These are phyloP conservation scores for Mediolabrus comicus DNA, from an alignment of 108 stramenopile species.

Conservation along the genomic window DNA sequence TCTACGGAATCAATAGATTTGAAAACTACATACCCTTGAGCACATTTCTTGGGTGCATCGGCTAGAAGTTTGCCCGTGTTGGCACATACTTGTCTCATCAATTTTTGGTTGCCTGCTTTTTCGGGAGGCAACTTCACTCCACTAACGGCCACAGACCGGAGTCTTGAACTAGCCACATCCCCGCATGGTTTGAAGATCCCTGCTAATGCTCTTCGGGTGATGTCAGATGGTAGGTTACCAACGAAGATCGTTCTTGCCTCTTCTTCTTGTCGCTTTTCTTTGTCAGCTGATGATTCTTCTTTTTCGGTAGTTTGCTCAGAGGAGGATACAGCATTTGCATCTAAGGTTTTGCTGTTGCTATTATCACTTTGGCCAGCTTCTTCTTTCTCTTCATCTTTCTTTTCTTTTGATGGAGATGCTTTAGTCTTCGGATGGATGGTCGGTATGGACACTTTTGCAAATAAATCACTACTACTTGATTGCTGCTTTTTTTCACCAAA, in stretches of 20 bases:
- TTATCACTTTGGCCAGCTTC: background rate
- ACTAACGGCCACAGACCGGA: slow-evolving; percentile 68
- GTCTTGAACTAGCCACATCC: slow-evolving; percentile 48
- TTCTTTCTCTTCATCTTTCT: background rate
- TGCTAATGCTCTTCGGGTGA: slow-evolving; percentile 60
- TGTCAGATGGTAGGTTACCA: slow-evolving; percentile 70
- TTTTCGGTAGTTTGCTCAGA: background rate
- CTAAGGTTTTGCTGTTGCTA: background rate
- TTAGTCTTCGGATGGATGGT: background rate
- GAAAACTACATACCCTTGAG: slow-evolving; percentile 82
- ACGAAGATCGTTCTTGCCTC: slow-evolving; percentile 79
- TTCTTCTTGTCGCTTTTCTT: slow-evolving; percentile 23
- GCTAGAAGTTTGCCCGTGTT: slow-evolving; percentile 57
- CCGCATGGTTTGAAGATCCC: slow-evolving; percentile 65
- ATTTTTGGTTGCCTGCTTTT: slow-evolving; percentile 68
- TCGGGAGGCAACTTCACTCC: slow-evolving; percentile 76
- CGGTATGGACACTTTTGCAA: slow-evolving; percentile 3
- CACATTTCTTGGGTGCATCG: slow-evolving; percentile 36
- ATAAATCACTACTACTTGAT: background rate
- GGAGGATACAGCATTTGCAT: background rate
- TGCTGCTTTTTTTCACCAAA: slow-evolving; percentile 12
- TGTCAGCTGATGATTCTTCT: slow-evolving; percentile 1
- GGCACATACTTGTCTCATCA: slow-evolving; percentile 73
- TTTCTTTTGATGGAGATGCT: background rate
- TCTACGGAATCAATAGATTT: slow-evolving; percentile 48